A percentile compares a stretch with the other conserved stretches of the same genome.
Conservation (phyloP, 306 rosid genomes). For the Castanea mollissima region DNA sequence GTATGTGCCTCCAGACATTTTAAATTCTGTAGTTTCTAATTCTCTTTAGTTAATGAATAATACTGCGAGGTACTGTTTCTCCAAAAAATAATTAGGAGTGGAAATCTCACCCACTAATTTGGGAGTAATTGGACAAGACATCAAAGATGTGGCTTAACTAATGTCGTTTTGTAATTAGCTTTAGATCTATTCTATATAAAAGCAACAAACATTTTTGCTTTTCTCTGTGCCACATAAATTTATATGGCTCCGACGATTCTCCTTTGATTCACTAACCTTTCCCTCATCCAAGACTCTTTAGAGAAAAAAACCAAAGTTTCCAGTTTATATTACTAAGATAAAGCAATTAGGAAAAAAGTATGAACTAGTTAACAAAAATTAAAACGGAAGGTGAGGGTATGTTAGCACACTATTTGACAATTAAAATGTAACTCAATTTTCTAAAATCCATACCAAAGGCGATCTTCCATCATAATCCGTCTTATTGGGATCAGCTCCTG, state of each 20-base stretch:
- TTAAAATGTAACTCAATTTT: neutral
- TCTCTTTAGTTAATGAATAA: no score
- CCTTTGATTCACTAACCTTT: neutral
- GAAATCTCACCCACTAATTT: no score
- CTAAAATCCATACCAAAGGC: constrained; percentile 50
- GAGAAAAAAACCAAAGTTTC: neutral
- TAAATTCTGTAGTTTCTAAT: no score
- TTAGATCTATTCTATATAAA: no score
- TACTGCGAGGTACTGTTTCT: no score
- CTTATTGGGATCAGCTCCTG: constrained; percentile 64
- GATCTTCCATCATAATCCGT: constrained; percentile 69
- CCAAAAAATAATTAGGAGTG: no score
- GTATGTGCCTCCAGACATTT: no score
- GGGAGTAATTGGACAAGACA: no score
- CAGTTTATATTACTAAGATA: neutral
- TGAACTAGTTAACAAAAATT: neutral
- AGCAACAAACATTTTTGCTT: no score
- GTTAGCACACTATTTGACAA: neutral
- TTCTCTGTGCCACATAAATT: neutral
- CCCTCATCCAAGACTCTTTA: neutral
- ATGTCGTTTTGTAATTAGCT: no score
- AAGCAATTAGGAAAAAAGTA: neutral
- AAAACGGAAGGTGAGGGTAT: neutral
- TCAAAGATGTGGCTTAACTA: no score
- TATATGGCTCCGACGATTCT: neutral